Evolutionary conservation across 139 green algal species (phyloP).

Genomic region (Auxenochlorella pyrenoidosa): DNA sequence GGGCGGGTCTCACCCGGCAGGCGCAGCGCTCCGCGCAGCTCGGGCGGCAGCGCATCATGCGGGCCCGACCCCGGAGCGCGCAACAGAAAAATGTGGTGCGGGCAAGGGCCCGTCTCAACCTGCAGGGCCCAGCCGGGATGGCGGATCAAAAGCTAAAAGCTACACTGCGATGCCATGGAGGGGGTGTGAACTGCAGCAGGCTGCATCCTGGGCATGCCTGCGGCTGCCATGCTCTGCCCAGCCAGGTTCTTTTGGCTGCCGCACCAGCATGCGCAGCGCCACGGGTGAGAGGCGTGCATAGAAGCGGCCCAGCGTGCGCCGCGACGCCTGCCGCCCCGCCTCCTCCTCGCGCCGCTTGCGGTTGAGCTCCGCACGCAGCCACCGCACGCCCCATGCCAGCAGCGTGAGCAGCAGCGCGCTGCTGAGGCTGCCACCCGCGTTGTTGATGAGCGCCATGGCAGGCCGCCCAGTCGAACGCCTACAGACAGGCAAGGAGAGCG

Average conservation of each 20-base stretch:
- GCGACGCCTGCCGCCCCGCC: background rate
- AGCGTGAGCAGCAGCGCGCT: slow-evolving; percentile 67
- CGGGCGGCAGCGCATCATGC: slow-evolving; percentile 34
- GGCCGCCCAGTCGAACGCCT: background rate
- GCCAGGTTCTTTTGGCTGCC: background rate
- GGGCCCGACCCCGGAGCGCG: slow-evolving; percentile 20
- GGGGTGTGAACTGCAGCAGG: background rate
- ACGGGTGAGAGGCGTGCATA: slow-evolving; percentile 43
- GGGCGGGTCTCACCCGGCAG: slow-evolving; percentile 38
- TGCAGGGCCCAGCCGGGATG: background rate
- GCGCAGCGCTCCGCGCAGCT: slow-evolving; percentile 39
- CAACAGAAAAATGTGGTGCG: slow-evolving; percentile 52
- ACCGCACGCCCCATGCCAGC: slow-evolving; percentile 68
- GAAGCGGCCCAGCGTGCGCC: slow-evolving; percentile 28
- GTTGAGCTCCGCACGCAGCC: slow-evolving; percentile 50
- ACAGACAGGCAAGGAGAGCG: background rate
- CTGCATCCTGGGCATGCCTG: background rate
- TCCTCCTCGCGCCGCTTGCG: slow-evolving; percentile 27
- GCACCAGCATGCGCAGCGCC: slow-evolving; percentile 49
- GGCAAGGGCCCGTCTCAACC: slow-evolving; percentile 54
- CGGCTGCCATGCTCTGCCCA: background rate
- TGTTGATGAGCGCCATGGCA: slow-evolving; percentile 60
- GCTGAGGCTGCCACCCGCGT: slow-evolving; percentile 65
- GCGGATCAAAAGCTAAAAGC: background rate
- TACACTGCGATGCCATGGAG: background rate